Percentiles rank a stretch among this genome's conserved stretches.
phyloP scores from a whole-genome alignment of 371 early-diverging fungal genomes.

The Mortierella sp. region DNA sequence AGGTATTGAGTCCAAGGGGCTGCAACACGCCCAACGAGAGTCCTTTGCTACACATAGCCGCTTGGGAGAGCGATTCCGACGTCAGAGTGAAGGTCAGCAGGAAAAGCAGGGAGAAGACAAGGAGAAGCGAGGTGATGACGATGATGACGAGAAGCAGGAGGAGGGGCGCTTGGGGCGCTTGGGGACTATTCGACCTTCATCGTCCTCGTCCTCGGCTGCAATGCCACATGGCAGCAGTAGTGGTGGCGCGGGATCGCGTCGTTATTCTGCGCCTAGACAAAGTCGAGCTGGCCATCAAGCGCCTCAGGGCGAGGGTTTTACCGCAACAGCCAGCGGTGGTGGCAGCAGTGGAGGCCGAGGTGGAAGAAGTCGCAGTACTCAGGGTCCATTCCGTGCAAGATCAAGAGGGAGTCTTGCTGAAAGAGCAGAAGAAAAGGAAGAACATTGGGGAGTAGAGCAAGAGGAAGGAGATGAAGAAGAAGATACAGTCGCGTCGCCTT shows the following conservation, averaged over 20 bases:
- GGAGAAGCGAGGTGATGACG: not conserved
- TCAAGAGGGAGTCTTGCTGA: too few relatives aligned
- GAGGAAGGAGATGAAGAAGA: not conserved
- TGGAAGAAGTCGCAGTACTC: not conserved
- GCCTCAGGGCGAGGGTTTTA: not conserved
- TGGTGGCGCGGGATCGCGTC: not conserved
- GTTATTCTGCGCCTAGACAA: not conserved
- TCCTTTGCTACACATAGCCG: not conserved
- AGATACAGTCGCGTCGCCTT: not conserved
- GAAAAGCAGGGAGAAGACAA: not conserved
- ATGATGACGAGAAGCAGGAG: not conserved
- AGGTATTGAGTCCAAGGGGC: not conserved
- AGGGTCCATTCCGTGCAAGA: not conserved
- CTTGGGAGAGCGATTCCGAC: not conserved
- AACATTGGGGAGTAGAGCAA: not conserved
- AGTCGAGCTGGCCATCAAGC: too few relatives aligned
- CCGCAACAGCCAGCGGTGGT: not conserved
- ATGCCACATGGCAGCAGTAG: not conserved
- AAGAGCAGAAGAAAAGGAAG: not conserved
- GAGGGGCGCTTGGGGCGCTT: not conserved
- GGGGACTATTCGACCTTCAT: not conserved
- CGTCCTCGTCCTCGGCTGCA: not conserved
- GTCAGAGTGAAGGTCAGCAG: not conserved
- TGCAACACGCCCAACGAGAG: not conserved
- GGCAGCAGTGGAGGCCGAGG: not conserved